Evolutionary conservation across 2,329 filamentous ascomycete genomes (phyloP).

Genomic region (Parastagonospora nodorum): DNA sequence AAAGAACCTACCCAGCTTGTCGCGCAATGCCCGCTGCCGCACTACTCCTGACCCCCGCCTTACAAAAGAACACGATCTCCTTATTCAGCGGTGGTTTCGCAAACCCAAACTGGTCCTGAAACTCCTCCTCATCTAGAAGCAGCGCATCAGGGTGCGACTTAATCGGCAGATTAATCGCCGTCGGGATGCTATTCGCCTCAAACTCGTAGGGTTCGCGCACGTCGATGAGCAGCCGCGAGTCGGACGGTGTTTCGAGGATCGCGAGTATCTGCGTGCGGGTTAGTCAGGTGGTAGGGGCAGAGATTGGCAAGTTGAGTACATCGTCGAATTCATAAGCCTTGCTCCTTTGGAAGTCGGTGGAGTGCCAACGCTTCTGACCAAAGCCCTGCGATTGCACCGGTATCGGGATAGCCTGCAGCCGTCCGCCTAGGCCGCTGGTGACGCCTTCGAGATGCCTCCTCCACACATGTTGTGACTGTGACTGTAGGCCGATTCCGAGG

Average conservation of each 20-base stretch:
- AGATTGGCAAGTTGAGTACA: conserved; percentile 21
- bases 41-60: conserved; percentile 81
- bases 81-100: conserved; percentile 30
- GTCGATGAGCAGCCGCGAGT: conserved; percentile 55
- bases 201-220: conserved; percentile 76
- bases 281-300: neutral
- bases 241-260: conserved; percentile 33
- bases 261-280: conserved; percentile 36
- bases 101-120: conserved; percentile 81
- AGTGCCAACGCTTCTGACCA: conserved; percentile 42
- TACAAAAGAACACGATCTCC: conserved; percentile 79
- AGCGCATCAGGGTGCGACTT: conserved; percentile 77
- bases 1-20: conserved; percentile 71
- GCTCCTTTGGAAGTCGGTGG: conserved; percentile 27
- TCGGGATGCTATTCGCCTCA: conserved; percentile 70
- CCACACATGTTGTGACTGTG: neutral
- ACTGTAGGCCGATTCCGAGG: conserved; percentile 8
- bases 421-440: neutral
- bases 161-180: conserved; percentile 81
- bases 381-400: neutral
- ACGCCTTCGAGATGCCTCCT: neutral
- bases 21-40: conserved; percentile 78
- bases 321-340: conserved; percentile 50
- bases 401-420: neutral
- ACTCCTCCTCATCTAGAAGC: conserved; percentile 76